A percentile compares a stretch with the other conserved stretches of the same genome.
Evolutionary conservation across 768 basidiomycete genomes (phyloP).

Genomic region (Sarcodon sp.): DNA sequence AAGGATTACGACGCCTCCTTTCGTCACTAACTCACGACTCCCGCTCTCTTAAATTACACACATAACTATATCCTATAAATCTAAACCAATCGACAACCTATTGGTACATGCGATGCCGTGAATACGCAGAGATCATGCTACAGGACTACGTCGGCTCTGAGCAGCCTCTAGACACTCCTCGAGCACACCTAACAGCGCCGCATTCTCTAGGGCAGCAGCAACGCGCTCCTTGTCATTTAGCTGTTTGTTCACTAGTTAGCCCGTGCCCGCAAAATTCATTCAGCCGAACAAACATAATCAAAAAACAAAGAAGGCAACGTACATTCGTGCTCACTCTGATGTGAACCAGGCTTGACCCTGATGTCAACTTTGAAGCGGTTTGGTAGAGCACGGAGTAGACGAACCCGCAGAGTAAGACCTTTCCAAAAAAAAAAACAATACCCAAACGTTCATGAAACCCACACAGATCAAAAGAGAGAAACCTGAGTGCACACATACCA

Average conservation of each 20-base stretch:
- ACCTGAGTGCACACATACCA: constrained; percentile 33
- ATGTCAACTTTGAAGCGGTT: constrained; percentile 93
- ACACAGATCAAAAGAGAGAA: background rate
- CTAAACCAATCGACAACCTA: too few relatives aligned
- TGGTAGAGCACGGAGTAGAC: constrained; percentile 81
- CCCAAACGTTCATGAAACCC: background rate
- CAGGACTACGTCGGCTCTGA: background rate
- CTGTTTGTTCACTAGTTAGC: constrained; percentile 81
- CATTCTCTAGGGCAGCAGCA: constrained; percentile 92
- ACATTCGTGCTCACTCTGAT: constrained; percentile 91
- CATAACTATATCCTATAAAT: too few relatives aligned
- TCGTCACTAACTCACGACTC: too few relatives aligned
- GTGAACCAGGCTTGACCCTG: constrained; percentile 83
- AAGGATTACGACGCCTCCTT: too few relatives aligned
- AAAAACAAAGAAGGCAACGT: constrained; percentile 11
- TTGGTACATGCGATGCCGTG: too few relatives aligned
- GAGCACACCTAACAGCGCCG: constrained; percentile 71
- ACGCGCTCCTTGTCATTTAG: constrained; percentile 98
- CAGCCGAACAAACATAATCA: background rate
- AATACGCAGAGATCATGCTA: too few relatives aligned
- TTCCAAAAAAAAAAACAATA: background rate
- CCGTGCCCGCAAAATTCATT: background rate
- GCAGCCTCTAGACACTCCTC: constrained; percentile 49
- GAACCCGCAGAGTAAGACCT: constrained; percentile 95
- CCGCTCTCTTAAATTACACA: too few relatives aligned